These are phyloP conservation scores for Parmales sp. DNA, from an alignment of 108 stramenopile species.

Conservation along the genomic window DNA sequence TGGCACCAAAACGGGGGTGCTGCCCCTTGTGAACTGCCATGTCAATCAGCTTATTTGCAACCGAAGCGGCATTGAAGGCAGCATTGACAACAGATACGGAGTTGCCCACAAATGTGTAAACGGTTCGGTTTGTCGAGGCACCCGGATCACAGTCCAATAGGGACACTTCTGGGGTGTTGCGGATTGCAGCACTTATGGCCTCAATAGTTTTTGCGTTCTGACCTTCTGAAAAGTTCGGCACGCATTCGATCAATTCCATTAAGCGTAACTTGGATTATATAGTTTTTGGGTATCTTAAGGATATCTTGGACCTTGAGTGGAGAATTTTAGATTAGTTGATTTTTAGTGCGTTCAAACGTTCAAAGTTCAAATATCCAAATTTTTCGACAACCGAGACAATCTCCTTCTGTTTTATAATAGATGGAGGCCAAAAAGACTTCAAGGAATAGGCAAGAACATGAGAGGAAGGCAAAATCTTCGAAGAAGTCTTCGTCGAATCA, in stretches of 20 bases:
- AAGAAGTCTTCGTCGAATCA: too few species aligned
- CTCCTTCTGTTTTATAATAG: too few species aligned
- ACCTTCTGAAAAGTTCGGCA: not conserved
- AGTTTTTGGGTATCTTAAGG: too few species aligned
- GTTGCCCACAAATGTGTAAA: conserved; percentile 6
- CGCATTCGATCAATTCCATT: conserved; percentile 7
- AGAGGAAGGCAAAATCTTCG: too few species aligned
- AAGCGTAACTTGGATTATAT: too few species aligned
- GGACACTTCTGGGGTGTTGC: not conserved
- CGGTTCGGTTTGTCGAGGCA: not conserved
- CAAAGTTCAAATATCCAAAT: too few species aligned
- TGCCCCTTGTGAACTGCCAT: not conserved
- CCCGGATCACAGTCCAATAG: conserved; percentile 1
- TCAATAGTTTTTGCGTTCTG: not conserved
- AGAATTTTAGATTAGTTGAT: too few species aligned
- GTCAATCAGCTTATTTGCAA: not conserved
- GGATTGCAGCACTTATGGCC: not conserved
- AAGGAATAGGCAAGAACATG: too few species aligned
- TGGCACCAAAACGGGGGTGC: conserved; percentile 11
- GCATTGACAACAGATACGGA: not conserved
- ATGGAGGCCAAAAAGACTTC: too few species aligned
- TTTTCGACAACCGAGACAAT: too few species aligned
- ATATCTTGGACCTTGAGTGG: too few species aligned
- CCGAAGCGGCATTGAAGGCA: conserved; percentile 2
- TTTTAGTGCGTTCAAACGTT: too few species aligned